Base-by-base conservation (phyloP, 495 filamentous ascomycete species). In the Chaetomium tenue region DNA sequence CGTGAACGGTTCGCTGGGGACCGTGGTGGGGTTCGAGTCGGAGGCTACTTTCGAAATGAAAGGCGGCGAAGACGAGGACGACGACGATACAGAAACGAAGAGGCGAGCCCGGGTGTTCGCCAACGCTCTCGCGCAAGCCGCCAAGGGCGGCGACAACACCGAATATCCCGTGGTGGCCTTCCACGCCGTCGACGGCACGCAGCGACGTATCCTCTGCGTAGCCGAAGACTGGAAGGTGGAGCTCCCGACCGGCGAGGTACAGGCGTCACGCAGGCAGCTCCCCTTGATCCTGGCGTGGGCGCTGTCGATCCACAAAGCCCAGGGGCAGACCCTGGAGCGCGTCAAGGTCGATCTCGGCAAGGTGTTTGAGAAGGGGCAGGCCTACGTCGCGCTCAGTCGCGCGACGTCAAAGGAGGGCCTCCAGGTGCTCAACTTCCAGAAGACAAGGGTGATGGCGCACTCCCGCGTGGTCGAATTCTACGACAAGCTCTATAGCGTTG, bases 251-350 rank as follows among this genome's bases (percentile, higher is more conserved):
- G 94, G 94, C 48, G 94, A 98, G 71, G 83, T 97, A 0, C 94
- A 97, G 75, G 94, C 94, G 2, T 86, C 88, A 42, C 89, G 91
- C 37, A 79, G 75, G 8, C 90, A 93, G 72, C 69, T 93, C 65
- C 90, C 94, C 2, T 81, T 98, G 39, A 98, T 98, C 58, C 82
- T 98, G 13, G 94, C 94, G 1, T 98, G 94, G 94, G 95, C 94
- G 16, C 78, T 98, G 18, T 96, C 91, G 2, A 98, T 98, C 66
- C 94, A 98, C 80, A 98, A 98, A 77, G 94, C 95, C 11, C 94
- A 98, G 72, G 94, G 94, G 0, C 95, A 98, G 72, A 98, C 94
- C 16, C 80, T 98, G 51, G 92, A 97, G 71, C 83, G 94, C 18
- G 95, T 98, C 54, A 96, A 96, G 74, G 93, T 98, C 7, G 92